A percentile compares a stretch with the other conserved stretches of the same genome.
Conservation (phyloP, 2,329 filamentous ascomycete species). For the Epichloe festucae region DNA sequence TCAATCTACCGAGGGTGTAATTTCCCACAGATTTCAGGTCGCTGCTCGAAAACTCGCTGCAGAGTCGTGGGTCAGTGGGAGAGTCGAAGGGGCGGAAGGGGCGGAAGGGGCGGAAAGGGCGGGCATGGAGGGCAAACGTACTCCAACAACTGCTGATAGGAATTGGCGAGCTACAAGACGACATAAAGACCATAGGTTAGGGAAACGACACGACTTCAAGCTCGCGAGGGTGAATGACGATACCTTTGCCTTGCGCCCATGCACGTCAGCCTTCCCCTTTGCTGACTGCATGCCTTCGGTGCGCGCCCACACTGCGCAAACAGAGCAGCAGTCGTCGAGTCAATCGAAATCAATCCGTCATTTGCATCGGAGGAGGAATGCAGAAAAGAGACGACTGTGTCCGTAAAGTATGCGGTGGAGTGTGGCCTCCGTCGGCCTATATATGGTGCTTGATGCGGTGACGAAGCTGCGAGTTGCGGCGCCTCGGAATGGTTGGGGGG, state of each 20-base stretch:
- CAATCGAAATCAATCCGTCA: background rate
- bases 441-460: background rate
- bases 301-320: constrained; percentile 9
- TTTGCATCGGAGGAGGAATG: background rate
- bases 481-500: no score
- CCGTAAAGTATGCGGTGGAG: background rate
- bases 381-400: background rate
- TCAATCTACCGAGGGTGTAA: constrained; percentile 80
- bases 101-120: background rate
- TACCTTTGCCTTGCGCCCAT: constrained; percentile 50
- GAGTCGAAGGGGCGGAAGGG: background rate
- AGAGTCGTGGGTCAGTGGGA: constrained; percentile 7
- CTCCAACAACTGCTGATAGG: constrained; percentile 93
- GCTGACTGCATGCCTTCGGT: constrained; percentile 36
- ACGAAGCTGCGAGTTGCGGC: background rate
- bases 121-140: constrained; percentile 33
- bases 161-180: constrained; percentile 66
- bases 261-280: constrained; percentile 44
- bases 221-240: background rate
- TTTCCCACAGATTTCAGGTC: constrained; percentile 90
- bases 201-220: no score
- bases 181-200: background rate
- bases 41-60: constrained; percentile 82
- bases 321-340: background rate
- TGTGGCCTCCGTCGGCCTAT: background rate